Evolutionary conservation across 495 filamentous ascomycete genomes (phyloP), one percentile per base, ranked within the genome.

Genomic region (Margaritispora aquatica): DNA sequence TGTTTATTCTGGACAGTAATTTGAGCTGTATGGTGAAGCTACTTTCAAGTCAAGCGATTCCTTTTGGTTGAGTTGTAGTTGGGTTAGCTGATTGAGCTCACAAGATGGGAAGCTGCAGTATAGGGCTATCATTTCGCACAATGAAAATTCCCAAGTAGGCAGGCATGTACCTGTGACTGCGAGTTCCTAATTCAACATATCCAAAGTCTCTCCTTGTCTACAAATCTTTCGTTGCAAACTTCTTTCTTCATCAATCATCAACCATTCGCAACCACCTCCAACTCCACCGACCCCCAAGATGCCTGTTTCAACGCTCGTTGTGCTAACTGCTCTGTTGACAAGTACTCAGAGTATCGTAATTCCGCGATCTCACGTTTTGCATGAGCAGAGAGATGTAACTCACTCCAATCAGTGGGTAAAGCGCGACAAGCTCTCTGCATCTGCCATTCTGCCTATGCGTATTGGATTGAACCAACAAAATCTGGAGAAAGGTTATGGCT

Each of bases 391-490:
- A 22, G 26, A 41, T 10, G 21, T 10, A 2, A 9, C 10, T 20
- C 22, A 26, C 27, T 48, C 53, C 24, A 59, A 26, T 21, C 31
- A 56, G 51, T 61, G 58, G 58, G 44, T 44, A 27, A 61, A 55
- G 36, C 52, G 58, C 2, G 52, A 61, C 17, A 61, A 56, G 23
- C 51, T 55, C n/a, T 24, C 51, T 7, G 31, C 58, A 2, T 26
- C 11, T 2, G 54, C 72, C 0, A 64, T 74, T 9, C 69, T 84
- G 2, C 79, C 80, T 1, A 76, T 84, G 27, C 73, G 79, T 36
- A 81, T 84, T 49, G 81, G 78, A 11, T 62, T 84, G 64, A 73
- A 68, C 7, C 80, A 84, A 64, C 70, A 68, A 23, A 83, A 83
- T 47, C 55, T 83, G 20, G 74, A 81, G 26, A 63, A 69, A 24